Conservation (phyloP, 225 moss, liverwort and hornwort genomes). For the Lunularia cruciata region DNA sequence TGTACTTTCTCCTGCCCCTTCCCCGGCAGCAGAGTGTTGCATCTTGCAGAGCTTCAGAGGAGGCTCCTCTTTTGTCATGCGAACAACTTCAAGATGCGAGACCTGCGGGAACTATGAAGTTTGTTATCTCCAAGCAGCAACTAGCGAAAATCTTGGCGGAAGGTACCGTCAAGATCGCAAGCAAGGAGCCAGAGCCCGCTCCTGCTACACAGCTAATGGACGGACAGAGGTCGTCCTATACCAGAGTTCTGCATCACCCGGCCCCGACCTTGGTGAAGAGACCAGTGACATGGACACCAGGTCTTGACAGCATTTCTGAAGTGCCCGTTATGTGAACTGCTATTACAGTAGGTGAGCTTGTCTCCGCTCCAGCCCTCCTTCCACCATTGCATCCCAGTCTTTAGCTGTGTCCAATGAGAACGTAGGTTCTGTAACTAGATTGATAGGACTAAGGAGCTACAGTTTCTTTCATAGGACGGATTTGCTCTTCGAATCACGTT, state of each 20-base stretch:
- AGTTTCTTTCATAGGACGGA: too few species aligned
- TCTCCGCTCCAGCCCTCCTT: background rate
- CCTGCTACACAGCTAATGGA: background rate
- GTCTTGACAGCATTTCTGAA: conserved; percentile 54
- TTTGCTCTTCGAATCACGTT: too few species aligned
- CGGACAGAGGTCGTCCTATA: background rate
- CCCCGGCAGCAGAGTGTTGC: conserved; percentile 30
- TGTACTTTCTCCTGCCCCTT: conserved; percentile 79
- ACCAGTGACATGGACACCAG: conserved; percentile 45
- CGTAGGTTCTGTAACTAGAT: too few species aligned
- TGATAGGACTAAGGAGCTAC: too few species aligned
- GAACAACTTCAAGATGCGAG: conserved; percentile 32
- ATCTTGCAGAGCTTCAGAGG: conserved; percentile 18
- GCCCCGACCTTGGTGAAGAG: conserved; percentile 29
- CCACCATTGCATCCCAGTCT: too few species aligned
- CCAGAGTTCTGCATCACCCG: conserved; percentile 32
- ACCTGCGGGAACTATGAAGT: conserved; percentile 67
- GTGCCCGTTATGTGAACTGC: conserved; percentile 45
- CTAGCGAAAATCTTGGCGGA: conserved; percentile 72
- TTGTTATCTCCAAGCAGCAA: conserved; percentile 87
- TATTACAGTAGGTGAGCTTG: background rate
- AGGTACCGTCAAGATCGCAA: conserved; percentile 54
- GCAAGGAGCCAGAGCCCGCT: conserved; percentile 8
- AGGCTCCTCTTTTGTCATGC: conserved; percentile 36
- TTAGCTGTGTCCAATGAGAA: too few species aligned